Evolutionary conservation across 2,329 filamentous ascomycete genomes (phyloP).

Genomic region (Fusarium sp.): DNA sequence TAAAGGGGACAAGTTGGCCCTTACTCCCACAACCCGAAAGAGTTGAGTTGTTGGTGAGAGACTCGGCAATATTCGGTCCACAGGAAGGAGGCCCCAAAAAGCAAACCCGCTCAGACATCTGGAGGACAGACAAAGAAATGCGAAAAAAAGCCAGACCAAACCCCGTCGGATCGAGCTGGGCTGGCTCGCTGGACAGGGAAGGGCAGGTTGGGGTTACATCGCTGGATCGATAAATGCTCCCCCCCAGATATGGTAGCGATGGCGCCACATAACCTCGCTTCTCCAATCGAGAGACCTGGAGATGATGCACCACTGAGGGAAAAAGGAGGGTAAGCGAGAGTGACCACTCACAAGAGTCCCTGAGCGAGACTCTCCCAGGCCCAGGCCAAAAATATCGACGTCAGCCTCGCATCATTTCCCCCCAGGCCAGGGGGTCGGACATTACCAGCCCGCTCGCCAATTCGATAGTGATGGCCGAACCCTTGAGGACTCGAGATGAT

Average conservation of each 20-base stretch:
- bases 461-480: conserved; percentile 14
- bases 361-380: neutral
- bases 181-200: neutral
- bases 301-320: conserved; percentile 9
- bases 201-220: conserved; percentile 33
- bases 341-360: conserved; percentile 18
- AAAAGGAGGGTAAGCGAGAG: neutral
- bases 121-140: neutral
- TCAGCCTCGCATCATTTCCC: conserved; percentile 39
- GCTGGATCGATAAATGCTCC: conserved; percentile 24
- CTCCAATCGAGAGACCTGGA: conserved; percentile 26
- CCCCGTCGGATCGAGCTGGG: neutral
- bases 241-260: conserved; percentile 8
- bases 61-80: conserved; percentile 25
- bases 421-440: conserved; percentile 30
- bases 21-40: conserved; percentile 10
- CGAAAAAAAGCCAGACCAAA: neutral
- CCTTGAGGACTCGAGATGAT: conserved; percentile 17
- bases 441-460: conserved; percentile 22
- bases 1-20: conserved; percentile 26
- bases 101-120: neutral
- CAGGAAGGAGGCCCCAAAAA: conserved; percentile 2
- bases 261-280: conserved; percentile 24
- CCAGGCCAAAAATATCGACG: conserved; percentile 33
- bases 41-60: conserved; percentile 7